A percentile compares a stretch with the other conserved stretches of the same genome.
Conservation (phyloP, 2,329 filamentous ascomycete species). For the Cladosporium austrohemisphaericum region DNA sequence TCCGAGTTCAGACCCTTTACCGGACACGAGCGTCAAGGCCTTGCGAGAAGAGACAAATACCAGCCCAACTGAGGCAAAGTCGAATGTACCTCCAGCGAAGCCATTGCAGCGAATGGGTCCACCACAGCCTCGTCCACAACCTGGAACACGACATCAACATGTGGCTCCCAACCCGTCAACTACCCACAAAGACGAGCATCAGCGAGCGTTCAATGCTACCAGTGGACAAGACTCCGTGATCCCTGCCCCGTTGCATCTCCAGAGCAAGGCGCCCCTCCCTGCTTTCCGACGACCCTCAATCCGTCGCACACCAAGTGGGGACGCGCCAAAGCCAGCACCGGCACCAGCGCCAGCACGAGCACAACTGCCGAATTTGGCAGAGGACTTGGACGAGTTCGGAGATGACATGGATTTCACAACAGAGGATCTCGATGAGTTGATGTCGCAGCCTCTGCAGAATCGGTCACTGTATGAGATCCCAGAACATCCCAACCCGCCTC, state of each 20-base stretch:
- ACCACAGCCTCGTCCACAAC: constrained; percentile 1
- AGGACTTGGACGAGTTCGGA: constrained; percentile 42
- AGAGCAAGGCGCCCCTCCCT: constrained; percentile 32
- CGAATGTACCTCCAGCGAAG: not conserved
- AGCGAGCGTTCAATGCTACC: not conserved
- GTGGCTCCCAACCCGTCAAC: not conserved
- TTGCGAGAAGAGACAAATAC: not conserved
- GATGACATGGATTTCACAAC: constrained; percentile 50
- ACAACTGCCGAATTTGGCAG: constrained; percentile 18
- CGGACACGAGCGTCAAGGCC: constrained; percentile 29
- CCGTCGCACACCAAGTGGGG: constrained; percentile 19
- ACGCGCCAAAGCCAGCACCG: constrained; percentile 9
- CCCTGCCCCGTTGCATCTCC: constrained; percentile 27
- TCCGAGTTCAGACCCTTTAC: constrained; percentile 47
- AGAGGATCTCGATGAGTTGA: constrained; percentile 56
- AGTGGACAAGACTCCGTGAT: not conserved
- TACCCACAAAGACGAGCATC: not conserved
- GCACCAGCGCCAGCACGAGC: constrained; percentile 2
- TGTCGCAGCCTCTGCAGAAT: constrained; percentile 39
- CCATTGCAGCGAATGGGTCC: not conserved
- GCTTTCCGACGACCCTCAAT: constrained; percentile 33
- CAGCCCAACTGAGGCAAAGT: not conserved
- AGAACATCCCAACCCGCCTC: constrained; percentile 24
- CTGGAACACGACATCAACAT: not conserved
- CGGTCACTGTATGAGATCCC: constrained; percentile 47